phyloP scores from a whole-genome alignment of 345 rosid species.

The Hibiscus trionum region DNA sequence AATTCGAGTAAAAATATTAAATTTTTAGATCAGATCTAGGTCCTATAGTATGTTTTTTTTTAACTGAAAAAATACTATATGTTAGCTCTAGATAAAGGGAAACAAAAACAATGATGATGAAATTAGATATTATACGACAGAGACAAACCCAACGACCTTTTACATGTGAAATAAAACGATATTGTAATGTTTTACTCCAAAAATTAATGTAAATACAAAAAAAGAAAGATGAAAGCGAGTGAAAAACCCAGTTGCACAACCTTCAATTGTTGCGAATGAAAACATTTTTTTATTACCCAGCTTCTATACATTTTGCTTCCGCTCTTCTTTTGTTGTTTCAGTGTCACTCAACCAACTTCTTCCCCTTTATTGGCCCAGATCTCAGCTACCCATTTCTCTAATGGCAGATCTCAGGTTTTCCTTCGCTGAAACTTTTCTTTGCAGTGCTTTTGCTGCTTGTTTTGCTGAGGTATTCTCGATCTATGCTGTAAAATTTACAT shows the following conservation, averaged over 20 bases:
- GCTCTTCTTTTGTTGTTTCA: not conserved
- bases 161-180: not conserved
- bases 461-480: conserved; percentile 74
- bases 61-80: no score
- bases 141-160: not conserved
- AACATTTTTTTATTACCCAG: conserved; percentile 18
- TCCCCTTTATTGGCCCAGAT: conserved; percentile 11
- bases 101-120: no score
- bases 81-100: no score
- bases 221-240: not conserved
- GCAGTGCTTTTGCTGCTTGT: conserved; percentile 98
- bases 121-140: no score
- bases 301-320: conserved; percentile 12
- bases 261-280: conserved; percentile 17
- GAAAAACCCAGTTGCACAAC: conserved; percentile 3
- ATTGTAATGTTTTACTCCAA: not conserved
- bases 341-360: not conserved
- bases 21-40: no score
- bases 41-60: no score
- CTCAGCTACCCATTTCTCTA: conserved; percentile 26
- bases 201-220: not conserved
- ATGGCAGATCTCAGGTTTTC: conserved; percentile 77
- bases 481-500: not conserved
- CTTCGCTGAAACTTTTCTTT: conserved; percentile 68
- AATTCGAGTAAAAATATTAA: no score